phyloP scores from a whole-genome alignment of 768 basidiomycete genomes.

The Tylopilus vinaceipallidus region DNA sequence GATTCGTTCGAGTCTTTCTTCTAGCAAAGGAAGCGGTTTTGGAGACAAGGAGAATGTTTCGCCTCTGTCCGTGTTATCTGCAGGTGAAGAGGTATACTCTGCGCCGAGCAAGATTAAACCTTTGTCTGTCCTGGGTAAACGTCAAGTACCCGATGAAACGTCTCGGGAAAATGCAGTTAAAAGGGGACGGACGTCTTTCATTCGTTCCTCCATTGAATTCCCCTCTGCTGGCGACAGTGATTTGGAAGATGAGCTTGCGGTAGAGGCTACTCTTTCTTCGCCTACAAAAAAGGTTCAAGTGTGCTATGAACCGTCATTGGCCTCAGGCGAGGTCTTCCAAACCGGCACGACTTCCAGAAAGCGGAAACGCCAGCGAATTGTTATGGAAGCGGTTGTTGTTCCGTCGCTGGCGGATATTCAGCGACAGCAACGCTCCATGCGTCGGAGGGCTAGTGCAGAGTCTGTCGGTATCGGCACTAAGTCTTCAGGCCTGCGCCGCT shows the following conservation, averaged over 20 bases:
- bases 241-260: conserved; percentile 31
- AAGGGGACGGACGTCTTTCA: conserved; percentile 30
- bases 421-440: conserved; percentile 17
- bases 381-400: conserved; percentile 54
- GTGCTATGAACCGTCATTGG: background rate
- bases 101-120: conserved; percentile 29
- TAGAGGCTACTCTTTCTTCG: conserved; percentile 23
- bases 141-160: conserved; percentile 39
- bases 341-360: conserved; percentile 12
- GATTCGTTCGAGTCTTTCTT: conserved; percentile 26
- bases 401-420: conserved; percentile 35
- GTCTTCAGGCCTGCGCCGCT: conserved; percentile 25
- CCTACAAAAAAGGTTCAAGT: conserved; percentile 16
- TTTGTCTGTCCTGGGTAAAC: conserved; percentile 41
- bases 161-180: conserved; percentile 26
- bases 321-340: conserved; percentile 4
- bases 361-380: conserved; percentile 47
- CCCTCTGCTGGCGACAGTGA: conserved; percentile 24
- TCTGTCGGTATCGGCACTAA: background rate
- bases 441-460: conserved; percentile 22
- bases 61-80: conserved; percentile 37
- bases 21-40: conserved; percentile 38
- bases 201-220: conserved; percentile 32
- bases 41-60: conserved; percentile 63
- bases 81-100: conserved; percentile 45